Evolutionary conservation across 495 filamentous ascomycete genomes (phyloP).

Genomic region (Polyplosphaeria fusca): DNA sequence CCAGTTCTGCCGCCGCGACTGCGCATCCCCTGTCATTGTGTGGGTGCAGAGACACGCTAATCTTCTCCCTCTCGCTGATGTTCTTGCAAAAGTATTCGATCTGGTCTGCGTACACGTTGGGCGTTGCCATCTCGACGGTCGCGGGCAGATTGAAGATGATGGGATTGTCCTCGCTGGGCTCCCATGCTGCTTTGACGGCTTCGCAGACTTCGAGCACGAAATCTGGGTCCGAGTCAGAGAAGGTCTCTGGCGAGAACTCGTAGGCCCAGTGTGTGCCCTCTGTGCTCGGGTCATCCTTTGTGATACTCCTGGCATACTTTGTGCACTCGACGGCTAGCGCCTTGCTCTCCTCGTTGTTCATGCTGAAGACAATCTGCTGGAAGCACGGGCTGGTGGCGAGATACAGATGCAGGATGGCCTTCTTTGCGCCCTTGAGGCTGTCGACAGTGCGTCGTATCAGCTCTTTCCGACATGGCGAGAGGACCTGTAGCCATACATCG

Average conservation of each 20-base stretch:
- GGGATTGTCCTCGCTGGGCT: conserved; percentile 70
- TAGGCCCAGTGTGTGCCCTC: conserved; percentile 84
- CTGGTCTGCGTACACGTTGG: conserved; percentile 95
- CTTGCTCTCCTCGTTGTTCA: conserved; percentile 76
- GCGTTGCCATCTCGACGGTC: conserved; percentile 93
- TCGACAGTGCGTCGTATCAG: conserved; percentile 88
- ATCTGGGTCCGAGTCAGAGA: conserved; percentile 84
- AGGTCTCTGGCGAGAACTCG: conserved; percentile 95
- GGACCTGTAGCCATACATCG: conserved; percentile 94
- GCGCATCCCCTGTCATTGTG: conserved; percentile 95
- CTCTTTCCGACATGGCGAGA: conserved; percentile 89
- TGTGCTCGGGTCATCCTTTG: conserved; percentile 84
- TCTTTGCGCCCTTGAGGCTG: conserved; percentile 84
- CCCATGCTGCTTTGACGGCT: conserved; percentile 96
- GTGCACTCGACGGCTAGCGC: conserved; percentile 84
- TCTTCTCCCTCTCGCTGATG: conserved; percentile 76
- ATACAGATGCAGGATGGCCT: conserved; percentile 96
- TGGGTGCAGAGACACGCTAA: conserved; percentile 79
- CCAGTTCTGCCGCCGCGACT: conserved; percentile 83
- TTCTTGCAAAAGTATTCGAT: conserved; percentile 89
- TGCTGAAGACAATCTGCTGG: conserved; percentile 82
- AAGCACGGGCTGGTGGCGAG: conserved; percentile 93
- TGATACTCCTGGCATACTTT: conserved; percentile 81
- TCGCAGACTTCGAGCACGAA: conserved; percentile 84
- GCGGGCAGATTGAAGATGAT: conserved; percentile 98